A percentile compares a stretch with the other conserved stretches of the same genome.
phyloP scores from a whole-genome alignment of 2,329 filamentous ascomycete species.

The Pseudocercospora fijiensis region DNA sequence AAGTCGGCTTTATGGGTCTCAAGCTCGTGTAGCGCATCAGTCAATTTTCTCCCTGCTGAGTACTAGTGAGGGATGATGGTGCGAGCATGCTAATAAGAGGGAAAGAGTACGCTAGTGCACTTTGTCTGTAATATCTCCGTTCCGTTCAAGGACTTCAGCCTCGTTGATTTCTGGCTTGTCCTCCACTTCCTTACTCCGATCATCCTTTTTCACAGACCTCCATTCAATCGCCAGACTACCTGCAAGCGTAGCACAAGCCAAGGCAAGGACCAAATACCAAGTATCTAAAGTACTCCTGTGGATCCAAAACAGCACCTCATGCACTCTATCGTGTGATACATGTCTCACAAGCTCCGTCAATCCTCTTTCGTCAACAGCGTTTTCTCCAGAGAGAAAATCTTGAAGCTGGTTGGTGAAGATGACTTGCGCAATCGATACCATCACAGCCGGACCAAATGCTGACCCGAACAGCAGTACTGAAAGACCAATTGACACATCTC shows the following conservation, averaged over 20 bases:
- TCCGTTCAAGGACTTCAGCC: no score
- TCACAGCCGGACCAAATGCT: not conserved
- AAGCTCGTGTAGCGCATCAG: not conserved
- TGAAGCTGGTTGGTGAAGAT: not conserved
- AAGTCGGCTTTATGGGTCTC: not conserved
- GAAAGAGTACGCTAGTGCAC: no score
- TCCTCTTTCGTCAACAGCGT: not conserved
- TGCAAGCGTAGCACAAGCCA: not conserved
- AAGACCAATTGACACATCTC: not conserved
- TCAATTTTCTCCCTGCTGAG: no score
- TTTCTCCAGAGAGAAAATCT: not conserved
- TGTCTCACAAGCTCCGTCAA: not conserved
- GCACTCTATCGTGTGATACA: not conserved
- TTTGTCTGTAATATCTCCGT: no score
- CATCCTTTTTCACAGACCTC: not conserved
- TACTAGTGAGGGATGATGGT: no score
- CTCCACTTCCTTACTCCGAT: not conserved
- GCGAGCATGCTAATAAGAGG: no score
- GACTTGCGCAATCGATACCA: not conserved
- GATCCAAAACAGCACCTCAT: not conserved
- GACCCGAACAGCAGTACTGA: not conserved
- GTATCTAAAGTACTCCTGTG: not conserved
- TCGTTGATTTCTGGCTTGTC: no score
- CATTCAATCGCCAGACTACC: not conserved
- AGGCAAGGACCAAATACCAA: not conserved